Base-by-base conservation (phyloP, 163 green algal genomes). In the Volvox carteri region DNA sequence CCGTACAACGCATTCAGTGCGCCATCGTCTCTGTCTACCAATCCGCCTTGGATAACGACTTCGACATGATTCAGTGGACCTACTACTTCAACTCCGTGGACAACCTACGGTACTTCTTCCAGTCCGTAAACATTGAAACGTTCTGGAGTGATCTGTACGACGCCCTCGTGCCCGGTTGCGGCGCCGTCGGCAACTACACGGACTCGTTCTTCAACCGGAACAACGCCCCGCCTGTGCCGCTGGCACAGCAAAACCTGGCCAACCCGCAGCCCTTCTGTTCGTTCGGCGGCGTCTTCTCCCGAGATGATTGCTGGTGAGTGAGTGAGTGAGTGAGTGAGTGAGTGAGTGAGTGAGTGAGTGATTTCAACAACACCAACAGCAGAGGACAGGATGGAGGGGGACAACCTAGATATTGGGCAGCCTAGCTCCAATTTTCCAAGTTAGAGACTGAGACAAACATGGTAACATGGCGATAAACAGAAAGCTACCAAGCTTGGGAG, bases 41-140 rank as follows among this genome's bases (percentile, higher is more conserved):
- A 44, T 25, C 72, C 18, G 54, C 54, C 2, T 33, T 33, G 12
- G 30, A 41, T 58, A 41, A 35, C 18, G 56, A 89, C 84, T 89
- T 75, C 30, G 37, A 84, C 52, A 68, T 72, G 35, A 78, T 89
- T 21, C 33, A 39, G 19, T 76, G 62, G 33, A 78, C 62, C 18
- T 84, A 72, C 39, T 89, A 78, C 84, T 89, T 89, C 72, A 77
- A 39, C 54, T 84, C n/a, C 25, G 2, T 54, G 2, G 7, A 33
- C 41, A 89, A 89, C 54, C 28, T 84, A 28, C 37, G 50, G 7
- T 89, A 89, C 48, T 89, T 89, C 39, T 89, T 84, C 39, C 42
- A 74, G 8, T 89, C 84, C n/a, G 84, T 83, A 25, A 50, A 84
- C 70, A 89, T 52, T 39, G 44, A 39, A n/a, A 50, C 60, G 0